A percentile compares a stretch with the other conserved stretches of the same genome.
These are phyloP conservation scores for Aspergillus candidus DNA, from an alignment of 2,329 filamentous ascomycete genomes.

Conservation along the genomic window DNA sequence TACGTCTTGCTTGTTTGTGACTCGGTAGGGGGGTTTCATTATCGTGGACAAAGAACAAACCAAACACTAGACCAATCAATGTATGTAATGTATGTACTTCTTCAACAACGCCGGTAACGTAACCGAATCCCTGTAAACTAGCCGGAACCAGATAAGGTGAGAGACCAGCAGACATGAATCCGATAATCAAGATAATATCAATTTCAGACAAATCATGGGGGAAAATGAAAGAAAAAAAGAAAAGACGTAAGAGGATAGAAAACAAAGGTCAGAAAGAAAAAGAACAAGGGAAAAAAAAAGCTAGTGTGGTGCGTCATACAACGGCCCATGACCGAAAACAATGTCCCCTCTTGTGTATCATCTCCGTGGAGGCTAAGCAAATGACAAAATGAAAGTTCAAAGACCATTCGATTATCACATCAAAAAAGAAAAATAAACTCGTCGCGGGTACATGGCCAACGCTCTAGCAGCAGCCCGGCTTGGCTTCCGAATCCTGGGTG, in stretches of 20 bases:
- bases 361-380: slow-evolving; percentile 30
- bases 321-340: slow-evolving; percentile 23
- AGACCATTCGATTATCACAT: slow-evolving; percentile 35
- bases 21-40: too few species aligned
- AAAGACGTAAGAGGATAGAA: slow-evolving; percentile 14
- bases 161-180: too few species aligned
- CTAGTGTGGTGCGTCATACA: slow-evolving; percentile 17
- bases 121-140: too few species aligned
- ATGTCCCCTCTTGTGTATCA: slow-evolving; percentile 29
- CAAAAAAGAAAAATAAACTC: slow-evolving; percentile 30
- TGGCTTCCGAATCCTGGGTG: slow-evolving; percentile 70
- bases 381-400: slow-evolving; percentile 31
- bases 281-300: slow-evolving; percentile 7
- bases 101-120: too few species aligned
- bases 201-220: slow-evolving; percentile 17
- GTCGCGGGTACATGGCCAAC: slow-evolving; percentile 27
- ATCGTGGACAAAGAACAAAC: too few species aligned
- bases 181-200: slow-evolving; percentile 1
- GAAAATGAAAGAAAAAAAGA: slow-evolving; percentile 15
- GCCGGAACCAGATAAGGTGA: too few species aligned
- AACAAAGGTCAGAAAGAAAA: slow-evolving; percentile 12
- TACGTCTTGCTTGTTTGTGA: too few species aligned
- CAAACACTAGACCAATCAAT: too few species aligned
- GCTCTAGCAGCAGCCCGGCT: slow-evolving; percentile 47
- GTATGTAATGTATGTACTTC: too few species aligned